Evolutionary conservation across 208 protist species (phyloP), one percentile per base, ranked within the genome.

Genomic region (Leishmania arabica): DNA sequence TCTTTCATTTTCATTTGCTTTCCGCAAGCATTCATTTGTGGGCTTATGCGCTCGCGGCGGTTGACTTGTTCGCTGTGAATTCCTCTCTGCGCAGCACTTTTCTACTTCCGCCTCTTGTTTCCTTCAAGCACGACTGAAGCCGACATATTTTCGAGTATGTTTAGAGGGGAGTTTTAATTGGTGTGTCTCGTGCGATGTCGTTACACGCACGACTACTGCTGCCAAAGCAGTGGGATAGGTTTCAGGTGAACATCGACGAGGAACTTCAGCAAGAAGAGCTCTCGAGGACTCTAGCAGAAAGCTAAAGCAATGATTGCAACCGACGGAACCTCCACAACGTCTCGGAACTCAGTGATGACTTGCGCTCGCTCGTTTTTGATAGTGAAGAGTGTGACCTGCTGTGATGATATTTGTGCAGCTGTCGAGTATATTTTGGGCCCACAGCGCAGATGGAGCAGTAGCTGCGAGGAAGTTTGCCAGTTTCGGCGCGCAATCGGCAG

Each of bases 291-390:
- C 76, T 78, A 4, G 78, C 86, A 19, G 81, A 77, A 0, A 62
- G 88, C 27, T 88, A 93, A 72, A 88, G 88, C 60, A 73, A 93
- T 62, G 62, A 76, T 58, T 88, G 90, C n/a, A 87, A 89, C 34
- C 80, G 89, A 19, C 79, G 79, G 0, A 92, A 86, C 70, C 75
- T 74, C 45, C 69, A 86, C 73, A 88, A 66, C 71, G 64, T 90
- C 13, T 77, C 70, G 1, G 75, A 58, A 2, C 73, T 92, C 53
- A 86, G 71, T 21, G 82, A 86, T 75, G 79, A 84, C 49, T 27
- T 94, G 54, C 78, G 86, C 13, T 75, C 74, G 24, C 37, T 94
- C 8, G 84, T 93, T 0, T 93, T 93, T 72, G 83, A 85, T 9
- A 77, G 45, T 13, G 84, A 92, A 17, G 83, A 89, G 5, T 71